Percentiles rank a stretch among this genome's conserved stretches.
Evolutionary conservation across 2,329 filamentous ascomycete genomes (phyloP).

Genomic region (Alternaria alternata): DNA sequence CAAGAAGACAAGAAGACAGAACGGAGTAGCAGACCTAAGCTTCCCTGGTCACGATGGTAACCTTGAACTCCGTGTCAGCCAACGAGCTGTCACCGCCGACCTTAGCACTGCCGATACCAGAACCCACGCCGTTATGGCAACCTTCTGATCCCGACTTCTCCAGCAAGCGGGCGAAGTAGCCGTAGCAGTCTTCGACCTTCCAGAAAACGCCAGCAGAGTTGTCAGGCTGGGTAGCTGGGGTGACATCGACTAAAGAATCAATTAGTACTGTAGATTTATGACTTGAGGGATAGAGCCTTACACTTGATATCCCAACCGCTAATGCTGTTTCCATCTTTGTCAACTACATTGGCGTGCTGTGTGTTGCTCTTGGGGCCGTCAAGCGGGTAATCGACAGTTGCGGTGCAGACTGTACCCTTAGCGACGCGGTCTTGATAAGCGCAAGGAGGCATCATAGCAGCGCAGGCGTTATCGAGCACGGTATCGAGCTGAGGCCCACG

Average conservation of each 20-base stretch:
- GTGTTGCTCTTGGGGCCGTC: slow-evolving; percentile 25
- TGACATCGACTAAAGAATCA: slow-evolving; percentile 31
- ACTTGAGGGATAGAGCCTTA: slow-evolving; percentile 15
- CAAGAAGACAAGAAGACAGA: slow-evolving; percentile 1
- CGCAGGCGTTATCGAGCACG: slow-evolving; percentile 37
- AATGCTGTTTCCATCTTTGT: slow-evolving; percentile 23
- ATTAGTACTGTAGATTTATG: slow-evolving; percentile 5
- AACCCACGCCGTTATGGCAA: slow-evolving; percentile 28
- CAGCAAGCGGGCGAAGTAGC: slow-evolving; percentile 37
- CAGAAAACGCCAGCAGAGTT: slow-evolving; percentile 30
- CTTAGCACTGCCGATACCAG: slow-evolving; percentile 32
- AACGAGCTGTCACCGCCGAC: slow-evolving; percentile 33
- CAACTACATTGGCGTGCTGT: slow-evolving; percentile 29
- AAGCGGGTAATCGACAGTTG: slow-evolving; percentile 28
- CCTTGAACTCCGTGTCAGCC: slow-evolving; percentile 33
- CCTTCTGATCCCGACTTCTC: slow-evolving; percentile 27
- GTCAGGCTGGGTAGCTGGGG: slow-evolving; percentile 26
- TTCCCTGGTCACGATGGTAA: slow-evolving; percentile 23
- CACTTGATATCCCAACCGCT: slow-evolving; percentile 30
- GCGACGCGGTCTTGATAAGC: slow-evolving; percentile 30
- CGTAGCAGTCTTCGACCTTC: slow-evolving; percentile 38
- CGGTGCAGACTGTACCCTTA: slow-evolving; percentile 25
- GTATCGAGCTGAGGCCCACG: slow-evolving; percentile 29
- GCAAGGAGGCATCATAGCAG: slow-evolving; percentile 38
- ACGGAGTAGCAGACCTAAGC: neutral